Evolutionary conservation across 257 asterid genomes (phyloP), one percentile per base, ranked within the genome.

Genomic region (Scutellaria baicalensis): DNA sequence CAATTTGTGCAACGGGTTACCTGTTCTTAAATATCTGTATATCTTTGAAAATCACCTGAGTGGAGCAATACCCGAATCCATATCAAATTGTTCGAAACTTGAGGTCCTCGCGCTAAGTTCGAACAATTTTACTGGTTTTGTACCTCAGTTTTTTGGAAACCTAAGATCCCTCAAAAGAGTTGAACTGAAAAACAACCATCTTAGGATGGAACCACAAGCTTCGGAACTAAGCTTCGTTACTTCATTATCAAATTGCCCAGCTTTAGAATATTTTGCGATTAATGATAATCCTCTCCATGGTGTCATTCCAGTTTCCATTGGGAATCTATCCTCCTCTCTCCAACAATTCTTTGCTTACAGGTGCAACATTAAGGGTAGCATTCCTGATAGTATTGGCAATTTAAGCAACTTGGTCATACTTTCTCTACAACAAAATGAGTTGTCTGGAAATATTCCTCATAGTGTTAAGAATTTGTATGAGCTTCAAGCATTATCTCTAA

Each of bases 211-310:
- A 8, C 6, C 42, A 58, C 7, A 43, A 27, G 52, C 64, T 35
- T 49, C 68, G 8, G 79, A 44, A 31, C 7, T 33, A 3, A 58
- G 9, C 68, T 62, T 80, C 51, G 14, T 80, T 6, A 60, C 72
- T 58, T 73, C 84, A 12, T 54, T 77, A 57, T 23, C 75, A 2
- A 77, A 65, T 4, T 81, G 83, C 69, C 59, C 17, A 64, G 58
- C 9, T 5, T 51, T 80, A 23, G 9, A 10, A 0, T 1, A 4
- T 0, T 50, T 80, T n/a, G 3, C 1, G 0, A 6, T 80, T 2
- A 1, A 5, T 12, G 9, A 14, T 11, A 80, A 77, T 48, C 75
- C 73, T 21, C 12, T 77, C 0, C 21, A 69, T 11, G 72, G 70
- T 1, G 13, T 11, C 10, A 35, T 80, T 52, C 82, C 80, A 9